Evolutionary conservation across 1,284 basidiomycete species (phyloP), one percentile per base, ranked within the genome.

Genomic region (Trametes hirsuta): DNA sequence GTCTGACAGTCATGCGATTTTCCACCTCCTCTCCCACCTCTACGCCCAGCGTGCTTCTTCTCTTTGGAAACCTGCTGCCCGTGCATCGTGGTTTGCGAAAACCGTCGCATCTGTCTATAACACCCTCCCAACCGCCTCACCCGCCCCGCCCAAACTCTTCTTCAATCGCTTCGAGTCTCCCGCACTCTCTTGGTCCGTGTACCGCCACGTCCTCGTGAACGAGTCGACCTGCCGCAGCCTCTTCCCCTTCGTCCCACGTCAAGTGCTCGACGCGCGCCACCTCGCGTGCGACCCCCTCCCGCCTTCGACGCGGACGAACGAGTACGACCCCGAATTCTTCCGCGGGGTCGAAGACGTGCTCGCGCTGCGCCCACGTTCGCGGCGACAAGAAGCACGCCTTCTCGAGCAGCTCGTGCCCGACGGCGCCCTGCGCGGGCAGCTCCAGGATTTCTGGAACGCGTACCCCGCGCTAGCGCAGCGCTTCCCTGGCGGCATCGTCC

Each of bases 221-320:
- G 87, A 90, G 64, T 79, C 85, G 10, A 80, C 81, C 35, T 85
- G 83, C 60, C 80, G 83, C 11, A 78, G 80, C 34, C 73, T 91
- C 6, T 83, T 90, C 54, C 79, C 85, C 1, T 95, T 93, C 76
- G 80, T 94, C 57, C 92, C 91, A 0, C 77, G 80, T 2, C 65
- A 75, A 2, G 73, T 86, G 8, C 71, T 81, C n/a, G 71, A 77
- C 18, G 74, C 74, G 12, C 83, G 84, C 62, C 78, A 84, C 15
- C 77, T 93, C 53, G 84, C 88, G 3, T 95, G 89, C 65, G 94
- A 96, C 70, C 93, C 93, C 0, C 76, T 95, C 1, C 91, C 93
- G 0, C 93, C 94, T 0, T 75, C 74, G 2, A 81, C 82, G 1
- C 76, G 81, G 2, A 70, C 85, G 5, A 88, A 79, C 24, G 69